Base-by-base conservation (phyloP, 2,329 filamentous ascomycete species). In the Beauveria sp. region DNA sequence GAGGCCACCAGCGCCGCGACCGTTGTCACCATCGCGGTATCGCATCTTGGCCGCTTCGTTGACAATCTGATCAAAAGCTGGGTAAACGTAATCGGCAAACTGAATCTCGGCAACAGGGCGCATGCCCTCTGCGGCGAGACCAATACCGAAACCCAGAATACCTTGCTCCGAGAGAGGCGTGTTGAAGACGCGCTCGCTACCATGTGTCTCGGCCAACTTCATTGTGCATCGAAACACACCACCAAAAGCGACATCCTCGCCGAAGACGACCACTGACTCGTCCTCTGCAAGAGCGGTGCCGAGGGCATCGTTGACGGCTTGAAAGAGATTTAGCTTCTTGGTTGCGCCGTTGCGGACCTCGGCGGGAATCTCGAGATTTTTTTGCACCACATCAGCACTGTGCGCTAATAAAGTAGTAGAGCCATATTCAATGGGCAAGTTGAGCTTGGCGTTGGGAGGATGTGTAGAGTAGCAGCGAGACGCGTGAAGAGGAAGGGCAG, bases 181-280 rank as follows among this genome's bases (percentile, higher is more conserved):
- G 75, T 99, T 98, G 81, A 99, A 99, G 40, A 99, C 93, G 62
- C 95, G 83, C 62, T 95, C 89, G 2, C 85, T 82, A 9, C 95
- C 95, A 72, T 95, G 96, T 61, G 91, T 91, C 64, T 92, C 89
- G 38, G 91, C 86, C 18, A 99, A 81, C 68, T 93, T 91, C 86
- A 95, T 93, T 38, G 91, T 93, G 75, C 92, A 97, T 61, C 95
- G 85, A 71, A 99, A 99, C 18, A 99, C 95, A 59, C 95, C 95
- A 47, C 95, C 95, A 66, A 99, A 99, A 16, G 95, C 91, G 8
- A 99, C 92, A 71, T 99, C 95, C 75, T 99, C 95, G 47, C 95
- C 95, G 69, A 99, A 99, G 10, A 99, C 82, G 61, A 98, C 78
- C 24, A 96, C 91, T 20, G 88, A 86, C 65, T 96, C 91, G 68